phyloP scores from a whole-genome alignment of 805 yeast species.

The Yarrowia bubula region DNA sequence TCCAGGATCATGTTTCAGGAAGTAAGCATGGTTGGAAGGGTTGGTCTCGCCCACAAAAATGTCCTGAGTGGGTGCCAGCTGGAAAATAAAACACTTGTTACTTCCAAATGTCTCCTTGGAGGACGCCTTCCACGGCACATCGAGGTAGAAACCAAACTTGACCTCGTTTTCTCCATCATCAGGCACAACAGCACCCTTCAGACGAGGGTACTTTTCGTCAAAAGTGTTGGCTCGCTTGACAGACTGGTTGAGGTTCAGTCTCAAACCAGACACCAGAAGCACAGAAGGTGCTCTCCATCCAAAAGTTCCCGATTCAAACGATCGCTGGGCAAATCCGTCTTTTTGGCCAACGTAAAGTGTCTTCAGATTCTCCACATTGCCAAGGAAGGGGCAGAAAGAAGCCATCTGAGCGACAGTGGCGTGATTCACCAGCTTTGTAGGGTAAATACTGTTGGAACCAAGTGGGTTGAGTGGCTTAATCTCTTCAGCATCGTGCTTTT shows the following conservation, averaged over 20 bases:
- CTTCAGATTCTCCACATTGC: constrained; percentile 41
- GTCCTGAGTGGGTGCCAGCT: constrained; percentile 65
- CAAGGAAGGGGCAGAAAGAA: constrained; percentile 39
- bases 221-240: constrained; percentile 22
- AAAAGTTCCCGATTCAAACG: constrained; percentile 77
- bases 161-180: constrained; percentile 36
- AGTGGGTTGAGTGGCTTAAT: neutral
- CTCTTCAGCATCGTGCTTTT: constrained; percentile 28
- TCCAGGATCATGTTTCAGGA: constrained; percentile 57
- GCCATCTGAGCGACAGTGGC: constrained; percentile 46
- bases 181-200: constrained; percentile 24
- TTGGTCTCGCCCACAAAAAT: constrained; percentile 43
- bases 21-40: constrained; percentile 53
- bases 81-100: constrained; percentile 54
- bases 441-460: constrained; percentile 27
- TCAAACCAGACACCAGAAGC: constrained; percentile 63
- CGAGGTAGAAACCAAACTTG: constrained; percentile 62
- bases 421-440: constrained; percentile 45
- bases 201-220: constrained; percentile 28
- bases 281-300: constrained; percentile 91
- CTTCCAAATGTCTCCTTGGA: constrained; percentile 74
- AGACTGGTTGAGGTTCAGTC: constrained; percentile 25
- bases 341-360: constrained; percentile 71
- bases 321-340: constrained; percentile 83
- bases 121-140: constrained; percentile 74